phyloP scores from a whole-genome alignment of 495 filamentous ascomycete genomes.

The Emericellopsis terricola region DNA sequence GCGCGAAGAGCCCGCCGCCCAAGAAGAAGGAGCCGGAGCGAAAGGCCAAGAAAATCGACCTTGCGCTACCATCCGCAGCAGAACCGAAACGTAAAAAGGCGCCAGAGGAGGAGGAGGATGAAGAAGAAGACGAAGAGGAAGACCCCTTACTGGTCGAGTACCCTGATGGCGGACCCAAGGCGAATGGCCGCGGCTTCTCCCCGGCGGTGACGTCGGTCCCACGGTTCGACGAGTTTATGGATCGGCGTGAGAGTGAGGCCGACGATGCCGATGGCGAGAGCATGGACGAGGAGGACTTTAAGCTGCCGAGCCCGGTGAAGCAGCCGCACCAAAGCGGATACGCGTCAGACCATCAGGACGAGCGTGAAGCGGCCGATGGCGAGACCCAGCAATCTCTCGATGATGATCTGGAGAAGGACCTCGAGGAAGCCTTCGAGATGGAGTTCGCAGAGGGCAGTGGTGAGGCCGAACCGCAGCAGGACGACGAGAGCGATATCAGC shows the following conservation, averaged over 20 bases:
- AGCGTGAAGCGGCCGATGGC: slow-evolving; percentile 8
- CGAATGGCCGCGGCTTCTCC: slow-evolving; percentile 9
- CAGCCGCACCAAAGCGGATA: not conserved
- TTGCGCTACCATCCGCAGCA: slow-evolving; percentile 1
- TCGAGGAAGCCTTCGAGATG: slow-evolving; percentile 9
- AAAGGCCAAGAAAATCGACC: not conserved
- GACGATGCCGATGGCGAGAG: slow-evolving; percentile 16
- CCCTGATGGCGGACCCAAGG: slow-evolving; percentile 17
- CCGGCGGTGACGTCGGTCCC: slow-evolving; percentile 15
- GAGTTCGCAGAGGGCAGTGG: no score
- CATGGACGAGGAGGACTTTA: slow-evolving; percentile 8
- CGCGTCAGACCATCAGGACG: not conserved
- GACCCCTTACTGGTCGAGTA: slow-evolving; percentile 26
- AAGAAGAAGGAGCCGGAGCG: not conserved
- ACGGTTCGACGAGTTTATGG: slow-evolving; percentile 21
- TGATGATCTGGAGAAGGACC: slow-evolving; percentile 19
- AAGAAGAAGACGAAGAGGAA: slow-evolving; percentile 27
- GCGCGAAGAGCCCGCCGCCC: not conserved
- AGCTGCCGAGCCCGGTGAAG: slow-evolving; percentile 5
- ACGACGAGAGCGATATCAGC: slow-evolving; percentile 20
- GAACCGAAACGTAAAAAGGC: slow-evolving; percentile 8
- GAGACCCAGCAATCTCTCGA: slow-evolving; percentile 14
- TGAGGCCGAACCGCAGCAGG: slow-evolving; percentile 4
- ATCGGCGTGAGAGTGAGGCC: slow-evolving; percentile 13
- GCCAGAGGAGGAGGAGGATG: slow-evolving; percentile 15